Evolutionary conservation across 192 early-diverging fungal genomes (phyloP).

Genomic region (Podila clonocystis): DNA sequence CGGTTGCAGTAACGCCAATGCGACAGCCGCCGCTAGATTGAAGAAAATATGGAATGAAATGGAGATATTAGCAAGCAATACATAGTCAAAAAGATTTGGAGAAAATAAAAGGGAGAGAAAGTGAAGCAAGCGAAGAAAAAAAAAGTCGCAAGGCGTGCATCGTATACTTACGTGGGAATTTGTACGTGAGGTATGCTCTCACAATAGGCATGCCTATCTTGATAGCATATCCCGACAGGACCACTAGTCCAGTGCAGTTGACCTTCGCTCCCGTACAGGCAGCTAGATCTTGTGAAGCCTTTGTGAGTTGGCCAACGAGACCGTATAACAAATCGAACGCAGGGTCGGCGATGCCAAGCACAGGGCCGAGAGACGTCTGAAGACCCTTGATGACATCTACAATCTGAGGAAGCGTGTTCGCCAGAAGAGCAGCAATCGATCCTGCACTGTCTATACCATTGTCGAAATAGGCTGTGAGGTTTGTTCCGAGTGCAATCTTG

Average conservation of each 20-base stretch:
- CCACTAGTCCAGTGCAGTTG: constrained; percentile 10
- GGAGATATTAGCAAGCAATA: too few species aligned
- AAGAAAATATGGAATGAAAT: too few species aligned
- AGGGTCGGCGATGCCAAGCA: too few species aligned
- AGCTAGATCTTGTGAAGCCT: background rate
- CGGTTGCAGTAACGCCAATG: constrained; percentile 1
- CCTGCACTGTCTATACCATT: constrained; percentile 12
- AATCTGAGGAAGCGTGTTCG: too few species aligned
- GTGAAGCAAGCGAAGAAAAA: background rate
- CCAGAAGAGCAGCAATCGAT: too few species aligned
- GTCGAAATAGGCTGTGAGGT: constrained; percentile 9
- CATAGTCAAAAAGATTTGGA: too few species aligned
- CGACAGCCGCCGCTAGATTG: background rate
- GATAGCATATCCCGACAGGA: constrained; percentile 8
- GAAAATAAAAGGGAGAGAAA: background rate
- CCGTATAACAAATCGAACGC: too few species aligned
- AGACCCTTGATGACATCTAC: too few species aligned
- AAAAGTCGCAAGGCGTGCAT: background rate
- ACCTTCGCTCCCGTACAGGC: constrained; percentile 1
- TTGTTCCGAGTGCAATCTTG: background rate
- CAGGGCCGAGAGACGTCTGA: too few species aligned
- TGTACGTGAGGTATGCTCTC: background rate
- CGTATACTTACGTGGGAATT: constrained; percentile 8
- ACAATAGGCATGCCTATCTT: constrained; percentile 5
- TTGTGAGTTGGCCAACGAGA: background rate